These are phyloP conservation scores for Microbotryum silenes-acaulis DNA, from an alignment of 1,284 basidiomycete species.

Conservation along the genomic window DNA sequence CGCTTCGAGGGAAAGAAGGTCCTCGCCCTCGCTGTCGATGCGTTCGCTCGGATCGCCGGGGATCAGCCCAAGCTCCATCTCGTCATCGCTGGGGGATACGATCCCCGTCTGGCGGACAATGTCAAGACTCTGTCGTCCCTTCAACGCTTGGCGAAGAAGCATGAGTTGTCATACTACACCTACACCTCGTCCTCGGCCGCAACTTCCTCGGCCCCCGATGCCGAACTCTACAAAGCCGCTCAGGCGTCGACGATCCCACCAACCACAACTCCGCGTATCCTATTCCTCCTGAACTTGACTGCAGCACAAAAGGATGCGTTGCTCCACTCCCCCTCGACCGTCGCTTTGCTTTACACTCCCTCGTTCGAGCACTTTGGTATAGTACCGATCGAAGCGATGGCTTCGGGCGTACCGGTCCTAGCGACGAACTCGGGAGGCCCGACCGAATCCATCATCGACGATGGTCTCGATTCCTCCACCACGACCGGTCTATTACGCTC, in stretches of 20 bases:
- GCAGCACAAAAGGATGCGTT: conserved; percentile 70
- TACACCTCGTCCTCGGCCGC: conserved; percentile 42
- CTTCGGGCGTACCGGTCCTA: conserved; percentile 78
- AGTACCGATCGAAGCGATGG: conserved; percentile 91
- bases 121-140: conserved; percentile 55
- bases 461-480: conserved; percentile 9
- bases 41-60: conserved; percentile 52
- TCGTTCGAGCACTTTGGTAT: conserved; percentile 96
- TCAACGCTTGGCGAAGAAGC: conserved; percentile 50
- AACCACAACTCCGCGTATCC: conserved; percentile 51
- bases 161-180: conserved; percentile 45
- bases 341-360: conserved; percentile 83
- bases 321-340: conserved; percentile 50
- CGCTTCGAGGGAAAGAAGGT: conserved; percentile 97
- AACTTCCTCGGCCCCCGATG: conserved; percentile 17
- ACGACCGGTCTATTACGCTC: conserved; percentile 60
- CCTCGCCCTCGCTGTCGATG: conserved; percentile 64
- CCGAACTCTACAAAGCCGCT: conserved; percentile 35
- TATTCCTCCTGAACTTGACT: conserved; percentile 81
- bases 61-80: conserved; percentile 47
- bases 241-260: conserved; percentile 41
- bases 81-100: conserved; percentile 65
- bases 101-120: conserved; percentile 62
- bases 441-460: conserved; percentile 72
- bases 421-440: conserved; percentile 87